A percentile compares a stretch with the other conserved stretches of the same genome.
phyloP scores from a whole-genome alignment of 2,329 filamentous ascomycete species.

The Aspergillus sp. region DNA sequence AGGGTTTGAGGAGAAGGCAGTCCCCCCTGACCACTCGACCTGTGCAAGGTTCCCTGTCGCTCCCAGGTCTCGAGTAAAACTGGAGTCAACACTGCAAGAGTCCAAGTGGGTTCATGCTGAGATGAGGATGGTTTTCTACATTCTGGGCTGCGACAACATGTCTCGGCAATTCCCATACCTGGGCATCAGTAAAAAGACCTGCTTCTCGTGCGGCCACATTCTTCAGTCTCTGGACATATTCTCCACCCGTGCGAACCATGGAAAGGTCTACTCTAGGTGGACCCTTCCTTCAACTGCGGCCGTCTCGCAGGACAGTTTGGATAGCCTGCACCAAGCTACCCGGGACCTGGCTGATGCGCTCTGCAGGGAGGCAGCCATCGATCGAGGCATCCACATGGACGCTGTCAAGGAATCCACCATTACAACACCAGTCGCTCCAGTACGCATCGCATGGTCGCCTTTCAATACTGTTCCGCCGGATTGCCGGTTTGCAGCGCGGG shows the following conservation, averaged over 20 bases:
- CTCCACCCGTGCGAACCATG: background rate
- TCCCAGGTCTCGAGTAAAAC: background rate
- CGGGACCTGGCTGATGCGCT: too few species aligned
- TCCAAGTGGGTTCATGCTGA: background rate
- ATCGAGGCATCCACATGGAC: background rate
- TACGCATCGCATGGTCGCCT: background rate
- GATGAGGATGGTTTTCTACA: background rate
- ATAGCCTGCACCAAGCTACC: too few species aligned
- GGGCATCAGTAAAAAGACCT: background rate
- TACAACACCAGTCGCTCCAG: background rate
- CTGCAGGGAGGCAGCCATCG: too few species aligned
- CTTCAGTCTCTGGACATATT: background rate
- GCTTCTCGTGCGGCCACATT: background rate
- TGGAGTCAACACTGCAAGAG: background rate
- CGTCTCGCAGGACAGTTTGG: background rate
- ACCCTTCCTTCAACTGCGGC: background rate
- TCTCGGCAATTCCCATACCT: background rate
- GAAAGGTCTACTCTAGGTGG: background rate
- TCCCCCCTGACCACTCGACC: background rate
- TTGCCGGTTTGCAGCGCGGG: background rate
- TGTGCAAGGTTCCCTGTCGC: too few species aligned
- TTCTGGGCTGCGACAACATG: background rate
- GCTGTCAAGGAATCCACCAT: background rate
- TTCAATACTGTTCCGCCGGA: background rate
- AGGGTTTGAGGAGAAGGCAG: background rate